Base-by-base conservation (phyloP, 2,329 filamentous ascomycete species). In the Ilyonectria sp. region DNA sequence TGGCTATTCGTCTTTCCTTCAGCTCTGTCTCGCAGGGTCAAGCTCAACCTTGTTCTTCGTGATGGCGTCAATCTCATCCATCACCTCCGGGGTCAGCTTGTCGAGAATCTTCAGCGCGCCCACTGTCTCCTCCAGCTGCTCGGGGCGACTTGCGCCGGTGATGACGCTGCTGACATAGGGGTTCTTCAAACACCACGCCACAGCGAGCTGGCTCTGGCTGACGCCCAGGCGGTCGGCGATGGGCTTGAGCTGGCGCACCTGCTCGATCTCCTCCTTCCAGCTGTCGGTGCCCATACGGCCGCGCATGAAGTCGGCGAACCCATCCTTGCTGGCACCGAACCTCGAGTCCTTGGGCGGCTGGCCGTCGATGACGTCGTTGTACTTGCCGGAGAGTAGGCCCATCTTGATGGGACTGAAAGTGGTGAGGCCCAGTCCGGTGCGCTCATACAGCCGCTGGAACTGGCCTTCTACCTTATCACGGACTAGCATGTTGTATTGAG, bases 371-470 rank as follows among this genome's bases (percentile, higher is more conserved):
- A 85, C 84, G 47, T 84, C 82, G 59, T 90, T 90, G 81, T 92
- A 92, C 79, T 92, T 92, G 35, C 90, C 90, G 0, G 88, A 89
- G 59, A 92, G 80, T 56, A 92, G 79, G 2, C 90, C 90, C 46
- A 80, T 79, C 68, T 82, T 82, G 70, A 92, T 82, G 2, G 90
- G 90, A n/a, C 84, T 87, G 78, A 87, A 92, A 40, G 86, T 87
- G 2, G 91, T 92, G 54, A 92, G 79, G 2, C 90, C 90, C 1
- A 89, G 81, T 1, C 89, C 88, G 63, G 85, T 82, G 50, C 89
- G 84, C 52, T 86, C 81, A 77, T 91, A 92, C 19, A 92, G 80
- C 35, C 87, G 87, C 67, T 86, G 83, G 79, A 86, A 92, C 73
- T 92, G 89, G 60, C 83, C 84, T 78, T 92, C 91, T 17, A 92